These are phyloP conservation scores for Alternaria gaisen DNA, from an alignment of 2,329 filamentous ascomycete genomes.

Conservation along the genomic window DNA sequence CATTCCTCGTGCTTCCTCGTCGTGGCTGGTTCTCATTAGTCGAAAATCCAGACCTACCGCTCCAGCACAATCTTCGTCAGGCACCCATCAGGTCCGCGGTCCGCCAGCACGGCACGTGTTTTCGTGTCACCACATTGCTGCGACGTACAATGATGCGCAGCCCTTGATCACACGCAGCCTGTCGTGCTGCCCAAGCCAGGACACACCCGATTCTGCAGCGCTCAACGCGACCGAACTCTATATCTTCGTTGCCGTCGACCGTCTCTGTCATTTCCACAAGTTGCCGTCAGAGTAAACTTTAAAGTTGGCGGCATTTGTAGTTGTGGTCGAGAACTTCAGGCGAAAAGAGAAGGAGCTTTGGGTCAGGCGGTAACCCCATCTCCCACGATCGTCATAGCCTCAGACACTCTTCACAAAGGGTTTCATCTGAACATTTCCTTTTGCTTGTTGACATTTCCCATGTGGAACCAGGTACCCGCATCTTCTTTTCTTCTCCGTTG, in stretches of 20 bases:
- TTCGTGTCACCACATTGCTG: slow-evolving; percentile 17
- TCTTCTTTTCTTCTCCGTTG: background rate
- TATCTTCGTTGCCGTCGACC: background rate
- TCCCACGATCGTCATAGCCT: background rate
- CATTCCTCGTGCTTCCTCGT: slow-evolving; percentile 27
- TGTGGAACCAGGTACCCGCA: slow-evolving; percentile 4
- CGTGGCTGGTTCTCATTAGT: slow-evolving; percentile 46
- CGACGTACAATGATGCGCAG: slow-evolving; percentile 26
- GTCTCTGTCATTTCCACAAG: slow-evolving; percentile 1
- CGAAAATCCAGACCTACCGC: slow-evolving; percentile 20
- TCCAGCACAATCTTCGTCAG: slow-evolving; percentile 26
- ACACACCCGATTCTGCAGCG: slow-evolving; percentile 9
- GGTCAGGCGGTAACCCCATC: background rate
- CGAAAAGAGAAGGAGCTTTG: slow-evolving; percentile 6
- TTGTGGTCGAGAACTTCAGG: slow-evolving; percentile 3
- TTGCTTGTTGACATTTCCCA: background rate
- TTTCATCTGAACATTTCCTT: background rate
- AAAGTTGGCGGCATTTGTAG: background rate
- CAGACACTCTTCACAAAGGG: background rate
- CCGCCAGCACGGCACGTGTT: slow-evolving; percentile 34
- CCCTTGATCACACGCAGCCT: slow-evolving; percentile 25
- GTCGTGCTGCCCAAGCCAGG: slow-evolving; percentile 26
- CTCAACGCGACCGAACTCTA: background rate
- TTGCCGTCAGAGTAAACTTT: slow-evolving; percentile 1
- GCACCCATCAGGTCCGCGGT: slow-evolving; percentile 19